Base-by-base conservation (phyloP, 2,329 filamentous ascomycete species). In the Aspergillus puulaauensis region DNA sequence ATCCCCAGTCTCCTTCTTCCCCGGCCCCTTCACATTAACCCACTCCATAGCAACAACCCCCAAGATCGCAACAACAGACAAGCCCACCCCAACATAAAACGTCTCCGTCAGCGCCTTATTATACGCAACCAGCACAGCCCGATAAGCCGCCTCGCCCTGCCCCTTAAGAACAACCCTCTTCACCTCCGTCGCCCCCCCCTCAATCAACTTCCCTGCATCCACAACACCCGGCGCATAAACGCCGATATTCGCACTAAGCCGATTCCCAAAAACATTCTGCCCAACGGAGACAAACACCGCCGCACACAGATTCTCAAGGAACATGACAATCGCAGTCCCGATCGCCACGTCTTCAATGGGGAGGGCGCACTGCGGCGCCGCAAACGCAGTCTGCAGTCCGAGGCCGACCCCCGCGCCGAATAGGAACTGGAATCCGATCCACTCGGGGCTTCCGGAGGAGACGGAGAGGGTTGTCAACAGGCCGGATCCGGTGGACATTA, bases 211-310 rank as follows among this genome's bases (percentile, higher is more conserved):
- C 3, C 17, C 15, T 2, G 54, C 24, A 43, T 63, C 61, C 4
- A 53, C 50, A 1, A 55, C 50, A 0, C 24, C 44, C 3, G 59
- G 61, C 39, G 52, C 61, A 35, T 61, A 52, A 23, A 41, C 40
- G 1, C 31, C 24, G 0, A 63, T 33, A 40, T 60, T 63, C 8
- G 21, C 19, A 21, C 14, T 15, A 3, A 63, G 54, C 56, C 57
- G 57, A 21, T 61, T 62, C 8, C 50, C 56, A 17, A 65, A 63
- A 12, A 65, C 56, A 35, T 58, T 65, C 46, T 60, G 60, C 3
- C 53, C 59, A 0, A 64, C 59, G 1, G 58, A 62, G 3, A 57
- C 56, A 41, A 63, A 44, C 6, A 58, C 39, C 1, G 58, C 58
- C 4, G 41, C 51, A 2, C 50, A 23, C 6, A 58, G 49, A 17